Conservation (phyloP, 78 protist species). For the Speleostelium caveatum region DNA sequence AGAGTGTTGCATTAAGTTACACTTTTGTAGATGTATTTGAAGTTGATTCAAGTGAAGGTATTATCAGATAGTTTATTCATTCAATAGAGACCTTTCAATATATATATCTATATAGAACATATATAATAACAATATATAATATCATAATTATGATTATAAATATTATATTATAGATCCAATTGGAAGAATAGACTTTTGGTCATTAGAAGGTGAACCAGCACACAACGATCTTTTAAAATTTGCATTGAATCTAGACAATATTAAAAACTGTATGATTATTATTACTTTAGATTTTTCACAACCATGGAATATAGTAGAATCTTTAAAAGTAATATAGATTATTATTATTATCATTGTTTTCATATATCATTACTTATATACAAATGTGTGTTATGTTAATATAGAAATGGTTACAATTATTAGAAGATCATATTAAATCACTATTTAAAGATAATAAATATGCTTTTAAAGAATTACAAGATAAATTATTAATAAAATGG, state of each 20-base stretch:
- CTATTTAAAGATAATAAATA: slow-evolving; percentile 26
- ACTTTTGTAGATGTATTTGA: slow-evolving; percentile 63
- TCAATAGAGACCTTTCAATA: neutral
- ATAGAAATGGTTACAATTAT: slow-evolving; percentile 71
- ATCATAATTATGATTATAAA: too few species aligned
- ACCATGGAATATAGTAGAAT: slow-evolving; percentile 75
- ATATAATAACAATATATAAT: too few species aligned
- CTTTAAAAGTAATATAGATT: slow-evolving; percentile 18
- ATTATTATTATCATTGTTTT: neutral
- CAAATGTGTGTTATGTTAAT: neutral
- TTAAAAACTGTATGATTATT: slow-evolving; percentile 53
- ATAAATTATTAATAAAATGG: slow-evolving; percentile 62
- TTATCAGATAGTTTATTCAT: neutral
- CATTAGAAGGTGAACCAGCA: slow-evolving; percentile 72
- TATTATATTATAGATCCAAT: slow-evolving; percentile 75
- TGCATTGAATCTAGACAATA: slow-evolving; percentile 49
- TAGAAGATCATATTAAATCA: slow-evolving; percentile 68
- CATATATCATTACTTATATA: neutral
- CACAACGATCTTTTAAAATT: slow-evolving; percentile 74
- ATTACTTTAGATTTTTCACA: slow-evolving; percentile 80
- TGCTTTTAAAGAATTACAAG: slow-evolving; percentile 16
- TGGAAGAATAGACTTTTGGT: slow-evolving; percentile 76
- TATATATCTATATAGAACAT: neutral
- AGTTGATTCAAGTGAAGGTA: slow-evolving; percentile 41
- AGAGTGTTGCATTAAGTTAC: slow-evolving; percentile 71